These are phyloP conservation scores for Fusarium miscanthi DNA, from an alignment of 2,329 filamentous ascomycete species.

Conservation along the genomic window DNA sequence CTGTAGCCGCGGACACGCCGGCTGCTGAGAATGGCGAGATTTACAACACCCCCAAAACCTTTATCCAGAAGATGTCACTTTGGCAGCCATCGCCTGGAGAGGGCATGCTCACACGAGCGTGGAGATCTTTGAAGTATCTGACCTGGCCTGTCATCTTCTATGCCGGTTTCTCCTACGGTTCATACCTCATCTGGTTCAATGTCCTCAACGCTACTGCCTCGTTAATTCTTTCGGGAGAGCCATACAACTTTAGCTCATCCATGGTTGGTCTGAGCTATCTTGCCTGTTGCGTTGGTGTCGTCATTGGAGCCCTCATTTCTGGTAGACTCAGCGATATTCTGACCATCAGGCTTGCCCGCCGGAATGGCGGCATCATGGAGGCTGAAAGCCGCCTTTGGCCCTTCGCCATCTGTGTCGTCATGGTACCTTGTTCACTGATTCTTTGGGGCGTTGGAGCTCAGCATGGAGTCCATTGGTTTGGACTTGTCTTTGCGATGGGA, in stretches of 20 bases:
- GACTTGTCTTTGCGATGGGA: slow-evolving; percentile 55
- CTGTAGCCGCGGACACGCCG: not conserved
- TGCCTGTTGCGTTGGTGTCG: slow-evolving; percentile 51
- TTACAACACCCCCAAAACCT: slow-evolving; percentile 49
- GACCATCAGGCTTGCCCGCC: slow-evolving; percentile 53
- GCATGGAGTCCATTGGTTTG: slow-evolving; percentile 55
- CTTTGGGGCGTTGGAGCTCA: slow-evolving; percentile 52
- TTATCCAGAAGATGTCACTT: slow-evolving; percentile 56
- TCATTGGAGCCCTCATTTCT: slow-evolving; percentile 44
- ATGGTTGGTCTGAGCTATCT: slow-evolving; percentile 55
- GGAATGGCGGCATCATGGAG: slow-evolving; percentile 55
- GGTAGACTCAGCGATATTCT: slow-evolving; percentile 54
- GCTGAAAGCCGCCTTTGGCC: slow-evolving; percentile 57
- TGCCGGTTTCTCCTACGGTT: slow-evolving; percentile 56
- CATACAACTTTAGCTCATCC: slow-evolving; percentile 53
- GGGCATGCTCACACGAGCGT: slow-evolving; percentile 50
- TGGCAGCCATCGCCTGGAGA: slow-evolving; percentile 50
- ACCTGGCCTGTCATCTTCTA: slow-evolving; percentile 58
- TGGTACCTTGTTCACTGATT: slow-evolving; percentile 44
- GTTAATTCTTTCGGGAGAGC: slow-evolving; percentile 52
- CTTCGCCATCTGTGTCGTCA: slow-evolving; percentile 46
- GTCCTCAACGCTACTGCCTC: slow-evolving; percentile 57
- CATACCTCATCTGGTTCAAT: slow-evolving; percentile 57
- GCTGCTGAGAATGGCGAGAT: slow-evolving; percentile 18
- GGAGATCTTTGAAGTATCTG: slow-evolving; percentile 52